Percentiles rank a stretch among this genome's conserved stretches.
Conservation (phyloP, 2,329 filamentous ascomycete species). For the Curvularia sp. region DNA sequence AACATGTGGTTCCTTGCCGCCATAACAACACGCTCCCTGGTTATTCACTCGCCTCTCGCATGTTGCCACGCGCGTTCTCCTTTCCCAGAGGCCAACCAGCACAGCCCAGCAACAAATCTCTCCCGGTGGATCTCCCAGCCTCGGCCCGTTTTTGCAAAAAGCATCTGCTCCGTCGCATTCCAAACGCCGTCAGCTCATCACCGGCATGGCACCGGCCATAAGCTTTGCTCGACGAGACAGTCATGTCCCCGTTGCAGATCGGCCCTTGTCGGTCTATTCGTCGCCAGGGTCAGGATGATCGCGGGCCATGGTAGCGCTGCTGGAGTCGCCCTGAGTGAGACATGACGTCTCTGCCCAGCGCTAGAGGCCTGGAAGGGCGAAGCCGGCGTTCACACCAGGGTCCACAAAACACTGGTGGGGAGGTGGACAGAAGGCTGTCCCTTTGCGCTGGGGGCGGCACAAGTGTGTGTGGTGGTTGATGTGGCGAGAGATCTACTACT, state of each 20-base stretch:
- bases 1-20: neutral
- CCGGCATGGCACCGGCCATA: conserved; percentile 26
- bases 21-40: neutral
- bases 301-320: conserved; percentile 1
- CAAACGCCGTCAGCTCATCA: conserved; percentile 16
- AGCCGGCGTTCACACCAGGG: neutral
- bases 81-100: neutral
- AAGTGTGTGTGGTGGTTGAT: neutral
- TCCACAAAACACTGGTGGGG: neutral
- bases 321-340: neutral
- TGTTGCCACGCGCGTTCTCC: neutral
- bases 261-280: conserved; percentile 7
- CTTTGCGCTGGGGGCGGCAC: neutral
- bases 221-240: conserved; percentile 14
- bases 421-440: neutral
- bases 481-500: neutral
- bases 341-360: conserved; percentile 7
- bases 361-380: neutral
- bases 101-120: conserved; percentile 5
- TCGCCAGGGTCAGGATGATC: conserved; percentile 1
- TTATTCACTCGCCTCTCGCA: neutral
- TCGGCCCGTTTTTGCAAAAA: conserved; percentile 15
- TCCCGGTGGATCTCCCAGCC: conserved; percentile 16
- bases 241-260: conserved; percentile 3
- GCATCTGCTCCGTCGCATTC: conserved; percentile 17